phyloP scores from a whole-genome alignment of 208 protist genomes.

The Crithidia expoeki region DNA sequence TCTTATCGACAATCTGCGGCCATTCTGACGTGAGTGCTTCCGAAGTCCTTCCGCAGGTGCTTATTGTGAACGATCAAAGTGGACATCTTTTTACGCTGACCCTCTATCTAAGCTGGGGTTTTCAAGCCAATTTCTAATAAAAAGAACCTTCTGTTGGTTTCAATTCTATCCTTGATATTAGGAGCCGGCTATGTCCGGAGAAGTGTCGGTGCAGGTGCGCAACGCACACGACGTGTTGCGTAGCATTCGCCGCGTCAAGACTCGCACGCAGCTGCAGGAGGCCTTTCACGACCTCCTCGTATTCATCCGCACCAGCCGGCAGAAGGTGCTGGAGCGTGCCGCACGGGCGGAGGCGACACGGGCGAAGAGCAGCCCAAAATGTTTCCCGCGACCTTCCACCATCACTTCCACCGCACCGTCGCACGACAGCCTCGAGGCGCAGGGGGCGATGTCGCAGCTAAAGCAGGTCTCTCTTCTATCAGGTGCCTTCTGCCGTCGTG shows the following conservation, averaged over 20 bases:
- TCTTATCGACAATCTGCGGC: too few species aligned
- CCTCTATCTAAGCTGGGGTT: too few species aligned
- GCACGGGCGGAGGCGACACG: constrained; percentile 10
- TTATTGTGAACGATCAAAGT: too few species aligned
- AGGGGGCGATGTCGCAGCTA: constrained; percentile 28
- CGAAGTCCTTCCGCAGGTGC: too few species aligned
- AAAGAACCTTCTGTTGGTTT: too few species aligned
- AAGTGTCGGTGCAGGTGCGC: constrained; percentile 6
- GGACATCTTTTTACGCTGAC: too few species aligned
- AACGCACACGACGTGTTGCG: constrained; percentile 30
- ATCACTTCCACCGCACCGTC: constrained; percentile 1
- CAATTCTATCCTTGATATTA: too few species aligned
- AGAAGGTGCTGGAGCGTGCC: constrained; percentile 20
- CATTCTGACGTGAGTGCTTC: too few species aligned
- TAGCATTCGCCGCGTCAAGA: constrained; percentile 30
- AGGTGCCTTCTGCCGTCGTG: constrained; percentile 48
- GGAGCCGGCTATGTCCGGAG: constrained; percentile 9
- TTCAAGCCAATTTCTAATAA: too few species aligned
- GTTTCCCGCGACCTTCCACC: background rate
- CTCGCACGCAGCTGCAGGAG: constrained; percentile 33
- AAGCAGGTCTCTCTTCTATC: constrained; percentile 40
- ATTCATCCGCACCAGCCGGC: constrained; percentile 18
- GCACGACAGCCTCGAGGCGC: constrained; percentile 6
- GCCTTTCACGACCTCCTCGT: constrained; percentile 19
- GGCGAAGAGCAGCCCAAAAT: constrained; percentile 8